Percentiles rank a stretch among this genome's conserved stretches.
Evolutionary conservation across 176 grass and related monocot species (phyloP).

Genomic region (Phragmites australis): DNA sequence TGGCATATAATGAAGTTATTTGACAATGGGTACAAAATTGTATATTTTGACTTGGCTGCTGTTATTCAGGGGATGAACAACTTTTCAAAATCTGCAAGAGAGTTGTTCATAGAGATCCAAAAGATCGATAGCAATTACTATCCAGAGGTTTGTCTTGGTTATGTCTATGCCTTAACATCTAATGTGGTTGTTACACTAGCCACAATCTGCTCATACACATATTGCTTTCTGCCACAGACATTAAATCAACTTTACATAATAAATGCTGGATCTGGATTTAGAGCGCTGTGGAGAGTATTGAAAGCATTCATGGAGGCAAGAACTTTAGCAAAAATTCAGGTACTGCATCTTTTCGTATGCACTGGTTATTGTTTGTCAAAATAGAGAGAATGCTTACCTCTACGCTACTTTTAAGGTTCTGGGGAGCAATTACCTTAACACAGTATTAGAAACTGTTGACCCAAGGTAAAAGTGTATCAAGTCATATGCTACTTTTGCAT

Average conservation of each 20-base stretch:
- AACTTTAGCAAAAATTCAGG: conserved; percentile 88
- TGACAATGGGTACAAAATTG: background rate
- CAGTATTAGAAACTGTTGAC: conserved; percentile 75
- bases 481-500: conserved; percentile 14
- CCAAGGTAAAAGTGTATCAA: conserved; percentile 61
- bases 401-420: conserved; percentile 59
- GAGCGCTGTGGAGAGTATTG: conserved; percentile 81
- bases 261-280: conserved; percentile 97
- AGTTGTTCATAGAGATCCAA: conserved; percentile 86
- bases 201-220: conserved; percentile 32
- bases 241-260: conserved; percentile 91
- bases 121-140: conserved; percentile 97
- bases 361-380: conserved; percentile 31
- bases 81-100: conserved; percentile 84
- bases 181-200: background rate
- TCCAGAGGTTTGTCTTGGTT: conserved; percentile 67
- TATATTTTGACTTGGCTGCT: conserved; percentile 35
- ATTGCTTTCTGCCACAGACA: conserved; percentile 58
- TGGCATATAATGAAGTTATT: conserved; percentile 23
- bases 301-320: conserved; percentile 79
- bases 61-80: conserved; percentile 66
- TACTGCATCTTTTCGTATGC: conserved; percentile 34
- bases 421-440: conserved; percentile 63
- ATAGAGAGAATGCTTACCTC: conserved; percentile 30
- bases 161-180: conserved; percentile 8